Base-by-base conservation (phyloP, 495 filamentous ascomycete species). In the Daldinia concentrica region DNA sequence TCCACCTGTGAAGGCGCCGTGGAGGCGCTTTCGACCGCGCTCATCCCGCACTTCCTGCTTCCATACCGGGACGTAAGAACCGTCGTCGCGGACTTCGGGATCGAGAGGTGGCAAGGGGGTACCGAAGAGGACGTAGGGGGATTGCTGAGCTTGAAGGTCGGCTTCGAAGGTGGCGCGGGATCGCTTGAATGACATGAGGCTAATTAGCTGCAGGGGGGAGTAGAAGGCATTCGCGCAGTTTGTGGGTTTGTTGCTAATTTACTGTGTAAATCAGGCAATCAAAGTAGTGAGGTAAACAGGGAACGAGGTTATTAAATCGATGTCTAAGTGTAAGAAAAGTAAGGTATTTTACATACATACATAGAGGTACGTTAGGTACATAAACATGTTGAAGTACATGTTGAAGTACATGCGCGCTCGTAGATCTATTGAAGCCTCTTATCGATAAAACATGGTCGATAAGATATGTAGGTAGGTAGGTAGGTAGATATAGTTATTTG, bases 1-100 rank as follows among this genome's bases (percentile, higher is more conserved):
- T 27, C 95, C 95, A 69, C 95, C 95, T 15, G 94, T 98, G 74
- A 99, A 99, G 71, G 95, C 95, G 68, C 95, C 95, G 78, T 99
- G 95, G 4, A 99, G 83, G 50, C 95, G 88, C 80, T 97, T 96
- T 72, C 93, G 86, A 26, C 95, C 95, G 62, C 90, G 89, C 80
- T 98, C 96, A 81, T 99, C 95, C 48, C 89, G 92, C 74, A 97
- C 94, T 80, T 97, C 93, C 82, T 99, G 95, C 80, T 98, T 97
- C 95, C 95, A 98, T 9, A 97, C 79, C 0, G 95, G 95, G 26
- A 96, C 88, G 80, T 94, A 98, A 39, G 93, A 95, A 63, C 94
- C 95, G 82, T 98, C 94, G 81, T 98, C 95, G 61, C 94, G 90
- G 59, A 86, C 85, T 11, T 91, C 87, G 54, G 89, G 84, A 74